Evolutionary conservation across 805 yeast genomes (phyloP), one percentile per base, ranked within the genome.

Genomic region (Yarrowia divulgata): DNA sequence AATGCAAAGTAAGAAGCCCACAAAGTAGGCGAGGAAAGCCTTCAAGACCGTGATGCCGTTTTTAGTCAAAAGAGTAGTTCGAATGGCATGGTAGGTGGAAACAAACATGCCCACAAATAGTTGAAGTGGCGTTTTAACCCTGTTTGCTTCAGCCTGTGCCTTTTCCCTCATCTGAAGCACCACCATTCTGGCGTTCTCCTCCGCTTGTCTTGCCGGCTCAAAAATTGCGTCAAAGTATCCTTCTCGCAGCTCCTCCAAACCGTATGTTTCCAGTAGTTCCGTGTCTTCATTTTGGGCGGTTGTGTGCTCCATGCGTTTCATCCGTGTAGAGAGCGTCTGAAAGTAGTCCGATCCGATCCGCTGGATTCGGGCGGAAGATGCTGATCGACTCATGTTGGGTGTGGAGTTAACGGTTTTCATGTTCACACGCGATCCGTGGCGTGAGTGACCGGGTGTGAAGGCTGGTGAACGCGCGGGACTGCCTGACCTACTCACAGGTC

Each of bases 171-270:
- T 63, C 5, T 23, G n/a, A 5, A 35, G 29, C 29, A 37, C 48
- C 37, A 63, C 57, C 58, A 48, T 3, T 34, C 57, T 43, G 1
- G 68, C 57, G 35, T 63, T 49, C 23, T 66, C 45, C 12, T 66
- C 69, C 14, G 69, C 40, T 19, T 40, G n/a, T 35, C 10, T 40
- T 19, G 35, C 52, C 19, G 29, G 72, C 71, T 45, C 74, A 70
- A 78, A 84, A 1, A 79, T 75, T 1, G 86, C 82, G 72, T 84
- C 86, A 70, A 84, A 84, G 72, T 81, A 84, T 10, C 85, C 85
- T 64, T 81, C 82, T 72, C 87, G 77, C 34, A 81, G 72, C 71
- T 84, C 87, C 67, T 82, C 83, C n/a, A 83, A 67, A 0, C 75
- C 79, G 68, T 76, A 81, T 34, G 76, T 76, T 6, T 78, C 79